Evolutionary conservation across 2,329 filamentous ascomycete species (phyloP), one percentile per base, ranked within the genome.

Genomic region (Pseudophaeomoniella oleicola): DNA sequence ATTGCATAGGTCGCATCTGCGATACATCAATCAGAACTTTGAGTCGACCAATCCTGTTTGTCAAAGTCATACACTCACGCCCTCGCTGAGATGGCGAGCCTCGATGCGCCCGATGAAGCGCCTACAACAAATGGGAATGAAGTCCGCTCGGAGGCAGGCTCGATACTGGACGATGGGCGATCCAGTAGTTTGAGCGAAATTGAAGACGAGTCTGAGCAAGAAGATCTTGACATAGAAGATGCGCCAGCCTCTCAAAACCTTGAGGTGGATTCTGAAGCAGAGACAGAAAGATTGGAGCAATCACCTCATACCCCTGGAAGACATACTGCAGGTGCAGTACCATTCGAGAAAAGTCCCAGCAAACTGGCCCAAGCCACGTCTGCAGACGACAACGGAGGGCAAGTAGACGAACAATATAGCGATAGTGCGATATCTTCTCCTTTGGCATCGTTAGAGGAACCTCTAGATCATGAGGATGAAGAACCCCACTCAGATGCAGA

Each of bases 161-260:
- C 22, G 22, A 22, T 36, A 17, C 29, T 22, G 44, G 75, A 78
- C 50, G 82, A 81, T 55, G 78, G 76, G 54, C 69, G 81, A 37
- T 94, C 87, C 29, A 96, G 88, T 58, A 90, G 86, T 50, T 69
- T 96, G 48, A 94, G 85, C 62, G 88, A 94, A 50, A 82, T 93
- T 39, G 86, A 87, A 51, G 83, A 93, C 50, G 78, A 83, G 43
- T 71, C 66, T 31, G 39, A 44, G 34, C 44, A 42, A 5, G 45
- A 45, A 11, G 48, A 49, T 19, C 42, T 45, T 31, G 38, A 19
- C 41, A 42, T 16, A 40, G 39, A 32, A 50, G 58, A 55, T 18
- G 60, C 64, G 46, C 66, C 67, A 5, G 65, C 69, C 46, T 72
- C 64, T 47, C 63, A 71, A 43, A 65, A 73, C 40, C 74, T 75